A percentile compares a stretch with the other conserved stretches of the same genome.
Conservation (phyloP, 140 eudicot species). For the Cichorium intybus region DNA sequence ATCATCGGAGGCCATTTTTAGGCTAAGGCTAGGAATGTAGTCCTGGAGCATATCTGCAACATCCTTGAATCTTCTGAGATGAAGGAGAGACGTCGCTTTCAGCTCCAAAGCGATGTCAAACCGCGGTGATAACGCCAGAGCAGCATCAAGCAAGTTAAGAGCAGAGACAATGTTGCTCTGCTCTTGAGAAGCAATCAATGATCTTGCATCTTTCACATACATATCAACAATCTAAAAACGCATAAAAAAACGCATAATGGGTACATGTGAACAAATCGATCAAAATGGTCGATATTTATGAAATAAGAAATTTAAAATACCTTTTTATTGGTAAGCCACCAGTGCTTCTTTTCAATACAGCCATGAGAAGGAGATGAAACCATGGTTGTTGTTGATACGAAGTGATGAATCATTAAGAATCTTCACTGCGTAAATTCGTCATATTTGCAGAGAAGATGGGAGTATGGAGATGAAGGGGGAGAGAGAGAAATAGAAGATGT, state of each 20-base stretch:
- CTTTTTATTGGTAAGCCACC: conserved; percentile 78
- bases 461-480: conserved; percentile 12
- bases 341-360: conserved; percentile 41
- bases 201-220: conserved; percentile 74
- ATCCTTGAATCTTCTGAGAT: conserved; percentile 61
- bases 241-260: neutral
- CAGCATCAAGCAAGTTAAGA: conserved; percentile 64
- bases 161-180: conserved; percentile 65
- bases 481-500: conserved; percentile 1
- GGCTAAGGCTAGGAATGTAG: conserved; percentile 74
- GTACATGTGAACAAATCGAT: neutral
- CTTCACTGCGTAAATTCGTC: conserved; percentile 1
- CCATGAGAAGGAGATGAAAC: conserved; percentile 40
- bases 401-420: conserved; percentile 34
- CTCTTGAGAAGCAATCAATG: conserved; percentile 59
- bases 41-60: conserved; percentile 93
- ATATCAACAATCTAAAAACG: conserved; percentile 64
- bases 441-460: conserved; percentile 17
- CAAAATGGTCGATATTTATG: too few relatives aligned
- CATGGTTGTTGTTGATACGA: conserved; percentile 30
- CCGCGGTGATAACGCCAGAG: conserved; percentile 62
- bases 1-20: conserved; percentile 51
- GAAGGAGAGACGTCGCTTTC: conserved; percentile 64
- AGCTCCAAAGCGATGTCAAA: conserved; percentile 73
- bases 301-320: conserved; percentile 14